Evolutionary conservation across 345 rosid species (phyloP).

Genomic region (Noccaea caerulescens): DNA sequence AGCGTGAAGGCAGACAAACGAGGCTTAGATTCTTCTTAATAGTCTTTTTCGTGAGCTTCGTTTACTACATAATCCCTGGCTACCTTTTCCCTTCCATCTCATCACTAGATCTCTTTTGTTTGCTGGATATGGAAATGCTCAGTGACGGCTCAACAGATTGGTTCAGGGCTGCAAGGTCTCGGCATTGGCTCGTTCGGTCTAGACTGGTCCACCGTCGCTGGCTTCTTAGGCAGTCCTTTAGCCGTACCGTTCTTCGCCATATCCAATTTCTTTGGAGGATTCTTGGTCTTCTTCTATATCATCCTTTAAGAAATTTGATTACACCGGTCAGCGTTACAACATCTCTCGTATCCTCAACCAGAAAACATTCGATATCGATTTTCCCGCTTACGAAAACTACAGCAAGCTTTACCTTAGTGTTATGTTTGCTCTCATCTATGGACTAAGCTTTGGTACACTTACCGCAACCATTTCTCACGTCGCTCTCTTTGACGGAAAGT

Average conservation of each 20-base stretch:
- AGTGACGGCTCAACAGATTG: conserved; percentile 66
- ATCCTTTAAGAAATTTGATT: conserved; percentile 48
- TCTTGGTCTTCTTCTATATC: conserved; percentile 55
- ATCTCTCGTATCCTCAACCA: conserved; percentile 53
- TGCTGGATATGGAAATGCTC: conserved; percentile 78
- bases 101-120: conserved; percentile 56
- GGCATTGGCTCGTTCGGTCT: conserved; percentile 75
- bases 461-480: conserved; percentile 70
- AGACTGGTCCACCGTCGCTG: conserved; percentile 69
- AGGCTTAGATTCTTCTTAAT: conserved; percentile 71
- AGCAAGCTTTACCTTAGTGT: conserved; percentile 71
- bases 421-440: conserved; percentile 65
- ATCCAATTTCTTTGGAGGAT: conserved; percentile 55
- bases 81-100: conserved; percentile 68
- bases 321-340: conserved; percentile 51
- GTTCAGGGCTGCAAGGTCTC: conserved; percentile 60
- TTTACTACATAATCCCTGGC: conserved; percentile 68
- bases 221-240: conserved; percentile 73
- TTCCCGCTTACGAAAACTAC: conserved; percentile 48
- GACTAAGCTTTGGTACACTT: conserved; percentile 62
- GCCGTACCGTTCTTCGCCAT: conserved; percentile 68
- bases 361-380: conserved; percentile 51
- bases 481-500: conserved; percentile 75
- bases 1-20: conserved; percentile 52
- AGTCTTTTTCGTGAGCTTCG: conserved; percentile 58